A percentile compares a stretch with the other conserved stretches of the same genome.
Evolutionary conservation across 108 stramenopile genomes (phyloP).

Genomic region (Cyclotella choctawhatcheeana): DNA sequence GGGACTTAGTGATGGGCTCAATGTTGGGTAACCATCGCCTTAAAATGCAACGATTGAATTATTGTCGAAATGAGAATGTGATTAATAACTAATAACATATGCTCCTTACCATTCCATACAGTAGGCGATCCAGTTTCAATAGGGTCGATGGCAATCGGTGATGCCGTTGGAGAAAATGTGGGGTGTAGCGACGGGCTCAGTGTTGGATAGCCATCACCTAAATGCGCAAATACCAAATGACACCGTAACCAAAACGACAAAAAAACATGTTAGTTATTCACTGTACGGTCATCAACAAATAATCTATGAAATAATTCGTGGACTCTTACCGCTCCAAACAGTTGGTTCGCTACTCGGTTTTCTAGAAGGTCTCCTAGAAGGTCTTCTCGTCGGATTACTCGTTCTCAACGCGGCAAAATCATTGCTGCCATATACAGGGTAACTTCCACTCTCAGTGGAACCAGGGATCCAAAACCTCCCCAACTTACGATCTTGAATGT

Average conservation of each 20-base stretch:
- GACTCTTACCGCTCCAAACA: background rate
- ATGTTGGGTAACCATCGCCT: no score
- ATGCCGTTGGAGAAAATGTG: background rate
- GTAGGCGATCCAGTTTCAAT: no score
- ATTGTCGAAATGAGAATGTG: no score
- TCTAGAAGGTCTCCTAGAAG: background rate
- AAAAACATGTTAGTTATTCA: no score
- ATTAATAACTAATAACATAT: no score
- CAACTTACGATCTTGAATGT: background rate
- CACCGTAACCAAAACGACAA: no score
- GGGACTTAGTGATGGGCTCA: background rate
- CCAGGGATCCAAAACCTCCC: constrained; percentile 12
- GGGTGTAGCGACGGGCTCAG: background rate
- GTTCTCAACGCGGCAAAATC: background rate
- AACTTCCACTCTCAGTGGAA: background rate
- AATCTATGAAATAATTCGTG: background rate
- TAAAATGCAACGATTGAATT: no score
- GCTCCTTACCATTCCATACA: background rate
- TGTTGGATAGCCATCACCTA: constrained; percentile 1
- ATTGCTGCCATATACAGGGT: background rate
- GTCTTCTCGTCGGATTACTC: background rate
- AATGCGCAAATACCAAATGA: no score
- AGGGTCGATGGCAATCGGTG: no score
- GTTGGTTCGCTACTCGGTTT: background rate
- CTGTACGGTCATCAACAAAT: background rate